Evolutionary conservation across 805 yeast genomes (phyloP).

Genomic region (Cyberlindnera sargentensis): DNA sequence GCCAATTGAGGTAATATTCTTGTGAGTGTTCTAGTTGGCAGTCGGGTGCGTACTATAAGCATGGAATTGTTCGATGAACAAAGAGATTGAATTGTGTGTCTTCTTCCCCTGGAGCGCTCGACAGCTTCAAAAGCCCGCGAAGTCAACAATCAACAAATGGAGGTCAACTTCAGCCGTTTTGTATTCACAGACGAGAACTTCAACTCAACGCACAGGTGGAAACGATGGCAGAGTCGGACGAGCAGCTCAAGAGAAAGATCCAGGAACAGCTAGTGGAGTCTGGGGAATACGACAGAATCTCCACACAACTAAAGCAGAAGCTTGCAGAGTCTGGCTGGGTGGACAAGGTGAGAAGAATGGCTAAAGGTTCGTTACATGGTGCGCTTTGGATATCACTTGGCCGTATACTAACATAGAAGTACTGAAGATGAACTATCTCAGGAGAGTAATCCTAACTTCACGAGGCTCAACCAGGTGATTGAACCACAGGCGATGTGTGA

Average conservation of each 20-base stretch:
- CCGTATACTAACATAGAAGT: not conserved
- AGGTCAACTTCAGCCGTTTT: no score
- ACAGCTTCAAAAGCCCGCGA: no score
- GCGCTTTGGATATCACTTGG: no score
- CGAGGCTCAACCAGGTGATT: constrained; percentile 41
- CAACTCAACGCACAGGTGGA: no score
- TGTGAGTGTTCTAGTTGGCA: not conserved
- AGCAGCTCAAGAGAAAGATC: constrained; percentile 46
- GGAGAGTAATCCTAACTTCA: constrained; percentile 44
- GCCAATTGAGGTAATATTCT: not conserved
- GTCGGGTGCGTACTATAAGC: no score
- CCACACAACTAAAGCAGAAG: constrained; percentile 44
- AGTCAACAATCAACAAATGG: no score
- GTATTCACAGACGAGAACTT: no score
- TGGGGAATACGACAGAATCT: constrained; percentile 60
- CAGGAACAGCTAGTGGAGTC: constrained; percentile 64
- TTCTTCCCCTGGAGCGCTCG: no score
- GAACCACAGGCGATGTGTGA: constrained; percentile 60
- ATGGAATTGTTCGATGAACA: no score
- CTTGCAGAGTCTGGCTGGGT: constrained; percentile 82
- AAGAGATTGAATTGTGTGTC: no score
- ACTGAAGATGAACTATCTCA: constrained; percentile 29
- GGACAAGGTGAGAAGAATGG: constrained; percentile 59
- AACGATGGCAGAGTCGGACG: constrained; percentile 11
- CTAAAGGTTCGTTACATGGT: constrained; percentile 34